Base-by-base conservation (phyloP, 2,329 filamentous ascomycete species). In the Shiraia bambusicola region DNA sequence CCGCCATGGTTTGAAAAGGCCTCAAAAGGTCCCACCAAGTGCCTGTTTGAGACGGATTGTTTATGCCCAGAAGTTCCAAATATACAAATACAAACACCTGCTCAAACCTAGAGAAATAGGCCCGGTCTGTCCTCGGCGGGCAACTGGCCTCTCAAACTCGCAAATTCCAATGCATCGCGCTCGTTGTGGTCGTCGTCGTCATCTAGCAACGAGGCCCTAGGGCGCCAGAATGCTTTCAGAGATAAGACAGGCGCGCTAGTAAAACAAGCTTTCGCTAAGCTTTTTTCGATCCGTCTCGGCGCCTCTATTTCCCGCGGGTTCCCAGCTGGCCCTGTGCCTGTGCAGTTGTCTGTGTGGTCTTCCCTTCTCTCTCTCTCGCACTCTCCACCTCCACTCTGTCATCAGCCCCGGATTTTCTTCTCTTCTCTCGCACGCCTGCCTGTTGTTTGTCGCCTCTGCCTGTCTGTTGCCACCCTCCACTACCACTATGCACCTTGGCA, bases 251-350 rank as follows among this genome's bases (percentile, higher is more conserved):
- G 28, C 16, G 28, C 28, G 32, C 38, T 12, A 11, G 16, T 12
- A 41, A 22, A 47, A 52, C 48, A 63, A 63, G 59, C 58, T 45
- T 61, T 49, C 10, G 49, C 49, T 57, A 62, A 57, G 51, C 56
- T 52, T 52, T 55, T 15, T 31, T 22, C 17, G 24, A 22, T 8
- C 8, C 19, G 19, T 22, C 45, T 55, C 38, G 52, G 52, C 45
- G 32, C 28, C 13, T 36, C 19, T 10, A 34, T 33, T 28, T 19
- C 28, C 27, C 28, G 28, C 13, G 24, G 33, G 24, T 14, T 29
- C 43, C 40, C 37, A 14, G 12, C 40, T 50, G 37, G 45, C 40
- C 50, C 47, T 47, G 49, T n/a, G n/a, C n/a, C n/a, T n/a, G n/a
- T n/a, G n/a, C n/a, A n/a, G n/a, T n/a, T n/a, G n/a, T n/a, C n/a